Conservation (phyloP, 305 asterid genomes). For the Fraxinus sp. region DNA sequence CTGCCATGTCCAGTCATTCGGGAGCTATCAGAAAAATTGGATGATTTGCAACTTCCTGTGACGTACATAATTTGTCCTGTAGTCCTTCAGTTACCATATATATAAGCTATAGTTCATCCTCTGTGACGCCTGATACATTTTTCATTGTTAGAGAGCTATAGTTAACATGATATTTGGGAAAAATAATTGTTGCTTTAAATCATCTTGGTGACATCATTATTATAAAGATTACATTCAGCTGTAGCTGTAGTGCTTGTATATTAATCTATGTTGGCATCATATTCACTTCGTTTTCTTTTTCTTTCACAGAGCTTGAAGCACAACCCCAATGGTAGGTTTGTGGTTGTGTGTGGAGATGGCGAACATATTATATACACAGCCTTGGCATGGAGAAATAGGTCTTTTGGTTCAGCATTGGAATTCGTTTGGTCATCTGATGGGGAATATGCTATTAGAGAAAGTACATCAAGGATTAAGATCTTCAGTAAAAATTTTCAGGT, state of each 20-base stretch:
- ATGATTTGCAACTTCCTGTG: not conserved
- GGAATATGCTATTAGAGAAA: slow-evolving; percentile 93
- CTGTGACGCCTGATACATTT: not conserved
- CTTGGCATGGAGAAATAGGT: slow-evolving; percentile 95
- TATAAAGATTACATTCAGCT: slow-evolving; percentile 2
- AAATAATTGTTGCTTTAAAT: not conserved
- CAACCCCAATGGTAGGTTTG: slow-evolving; percentile 93
- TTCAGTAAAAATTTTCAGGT: slow-evolving; percentile 81
- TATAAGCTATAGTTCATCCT: not conserved
- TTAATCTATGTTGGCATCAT: slow-evolving; percentile 4
- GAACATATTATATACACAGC: slow-evolving; percentile 92
- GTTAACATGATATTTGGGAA: not conserved
- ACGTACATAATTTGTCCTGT: not conserved
- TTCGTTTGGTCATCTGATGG: slow-evolving; percentile 94
- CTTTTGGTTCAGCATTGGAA: slow-evolving; percentile 89
- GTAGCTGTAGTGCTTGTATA: not conserved
- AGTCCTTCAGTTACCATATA: not conserved
- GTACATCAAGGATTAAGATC: slow-evolving; percentile 78
- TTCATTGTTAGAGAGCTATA: slow-evolving; percentile 11
- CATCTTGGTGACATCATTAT: slow-evolving; percentile 5
- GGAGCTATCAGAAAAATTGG: not conserved
- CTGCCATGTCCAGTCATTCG: not conserved
- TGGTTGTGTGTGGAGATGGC: slow-evolving; percentile 92
- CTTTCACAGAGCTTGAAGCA: slow-evolving; percentile 79
- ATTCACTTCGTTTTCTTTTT: slow-evolving; percentile 14